phyloP scores from a whole-genome alignment of 345 rosid genomes.

The Populus alba region DNA sequence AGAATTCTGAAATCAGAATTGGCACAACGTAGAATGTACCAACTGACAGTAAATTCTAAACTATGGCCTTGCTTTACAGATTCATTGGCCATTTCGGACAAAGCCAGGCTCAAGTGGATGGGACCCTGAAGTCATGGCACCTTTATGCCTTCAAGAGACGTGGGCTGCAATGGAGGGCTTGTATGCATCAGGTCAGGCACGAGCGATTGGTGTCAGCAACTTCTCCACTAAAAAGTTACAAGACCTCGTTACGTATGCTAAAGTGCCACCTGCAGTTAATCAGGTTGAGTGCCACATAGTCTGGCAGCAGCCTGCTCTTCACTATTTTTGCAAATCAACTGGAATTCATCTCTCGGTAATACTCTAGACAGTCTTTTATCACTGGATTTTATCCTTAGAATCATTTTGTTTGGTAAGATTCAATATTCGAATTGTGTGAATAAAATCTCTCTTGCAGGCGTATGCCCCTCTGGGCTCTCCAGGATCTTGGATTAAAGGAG shows the following conservation, averaged over 20 bases:
- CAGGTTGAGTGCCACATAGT: conserved; percentile 64
- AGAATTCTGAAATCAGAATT: too few species aligned
- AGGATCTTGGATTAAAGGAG: conserved; percentile 58
- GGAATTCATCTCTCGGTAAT: conserved; percentile 53
- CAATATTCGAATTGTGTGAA: neutral
- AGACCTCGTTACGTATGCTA: conserved; percentile 36
- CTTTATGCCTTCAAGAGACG: conserved; percentile 46
- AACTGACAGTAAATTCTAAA: neutral
- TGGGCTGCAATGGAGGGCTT: conserved; percentile 60
- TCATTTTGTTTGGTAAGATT: neutral
- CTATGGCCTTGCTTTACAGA: conserved; percentile 26
- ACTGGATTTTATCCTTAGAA: neutral
- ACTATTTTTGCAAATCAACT: conserved; percentile 47
- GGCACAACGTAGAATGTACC: too few species aligned
- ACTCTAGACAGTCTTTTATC: neutral
- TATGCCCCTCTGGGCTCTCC: conserved; percentile 61
- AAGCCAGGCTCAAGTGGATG: conserved; percentile 43
- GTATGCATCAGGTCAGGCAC: conserved; percentile 46
- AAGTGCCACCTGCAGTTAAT: conserved; percentile 56
- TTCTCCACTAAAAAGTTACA: conserved; percentile 57
- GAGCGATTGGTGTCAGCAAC: conserved; percentile 60
- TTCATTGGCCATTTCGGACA: conserved; percentile 60
- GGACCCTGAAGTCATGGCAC: conserved; percentile 46
- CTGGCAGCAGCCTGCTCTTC: conserved; percentile 61
- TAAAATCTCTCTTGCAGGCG: conserved; percentile 29